Conservation (phyloP, 495 filamentous ascomycete genomes). For the Rostrohypoxylon terebratum region DNA sequence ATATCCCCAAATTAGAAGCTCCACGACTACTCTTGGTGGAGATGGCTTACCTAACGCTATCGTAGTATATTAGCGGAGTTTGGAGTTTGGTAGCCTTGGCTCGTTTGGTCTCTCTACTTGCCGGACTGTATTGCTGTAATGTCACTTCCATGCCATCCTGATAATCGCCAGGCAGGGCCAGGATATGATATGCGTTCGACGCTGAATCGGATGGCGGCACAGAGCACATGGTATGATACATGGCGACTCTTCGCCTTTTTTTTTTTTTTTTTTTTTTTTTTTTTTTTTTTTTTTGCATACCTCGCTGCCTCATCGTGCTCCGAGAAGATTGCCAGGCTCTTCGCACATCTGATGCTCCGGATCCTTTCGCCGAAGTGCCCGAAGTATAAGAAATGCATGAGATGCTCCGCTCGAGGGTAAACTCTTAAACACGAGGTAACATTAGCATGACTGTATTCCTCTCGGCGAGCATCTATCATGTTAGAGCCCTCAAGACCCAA, state of each 20-base stretch:
- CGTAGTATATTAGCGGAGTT: slow-evolving; percentile 20
- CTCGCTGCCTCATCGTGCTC: slow-evolving; percentile 1
- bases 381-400: background rate
- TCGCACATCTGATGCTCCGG: slow-evolving; percentile 16
- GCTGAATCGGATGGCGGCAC: slow-evolving; percentile 13
- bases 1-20: slow-evolving; percentile 25
- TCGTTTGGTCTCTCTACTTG: slow-evolving; percentile 8
- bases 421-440: slow-evolving; percentile 8
- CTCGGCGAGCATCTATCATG: slow-evolving; percentile 3
- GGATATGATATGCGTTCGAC: slow-evolving; percentile 6
- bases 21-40: slow-evolving; percentile 20
- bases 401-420: slow-evolving; percentile 1
- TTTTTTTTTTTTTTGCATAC: background rate
- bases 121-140: slow-evolving; percentile 20
- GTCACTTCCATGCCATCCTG: slow-evolving; percentile 26
- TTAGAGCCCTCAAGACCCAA: slow-evolving; percentile 9
- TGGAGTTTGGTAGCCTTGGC: slow-evolving; percentile 11
- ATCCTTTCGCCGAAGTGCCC: slow-evolving; percentile 10
- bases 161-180: slow-evolving; percentile 11
- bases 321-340: background rate
- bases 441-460: background rate
- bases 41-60: slow-evolving; percentile 32
- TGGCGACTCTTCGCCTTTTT: background rate
- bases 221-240: slow-evolving; percentile 6
- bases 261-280: slow-evolving; percentile 8